Conservation (phyloP, 2,329 filamentous ascomycete genomes). For the Tolypocladium cylindrosporum region DNA sequence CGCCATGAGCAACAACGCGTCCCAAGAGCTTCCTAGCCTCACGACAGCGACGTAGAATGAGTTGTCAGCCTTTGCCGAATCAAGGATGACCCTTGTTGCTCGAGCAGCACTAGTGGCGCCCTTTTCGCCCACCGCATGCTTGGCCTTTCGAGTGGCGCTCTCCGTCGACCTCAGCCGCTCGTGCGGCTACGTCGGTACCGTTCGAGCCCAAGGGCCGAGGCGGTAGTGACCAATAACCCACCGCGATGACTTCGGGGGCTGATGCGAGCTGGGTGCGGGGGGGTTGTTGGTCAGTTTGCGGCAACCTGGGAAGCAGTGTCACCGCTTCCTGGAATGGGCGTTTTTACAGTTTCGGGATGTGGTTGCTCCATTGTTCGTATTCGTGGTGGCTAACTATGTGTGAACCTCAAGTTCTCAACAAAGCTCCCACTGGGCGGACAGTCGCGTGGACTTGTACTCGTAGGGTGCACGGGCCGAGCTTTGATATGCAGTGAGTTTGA, state of each 20-base stretch:
- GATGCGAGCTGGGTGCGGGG: not conserved
- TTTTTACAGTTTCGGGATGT: not conserved
- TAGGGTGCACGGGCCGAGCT: too few species aligned
- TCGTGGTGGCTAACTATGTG: not conserved
- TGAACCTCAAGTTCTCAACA: not conserved
- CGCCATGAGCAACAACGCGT: not conserved
- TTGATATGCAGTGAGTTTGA: not conserved
- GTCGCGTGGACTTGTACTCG: not conserved
- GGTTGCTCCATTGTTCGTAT: not conserved
- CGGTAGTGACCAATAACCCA: not conserved
- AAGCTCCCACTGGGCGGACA: not conserved
- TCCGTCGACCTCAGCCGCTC: not conserved
- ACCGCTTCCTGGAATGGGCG: not conserved
- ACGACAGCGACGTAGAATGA: not conserved
- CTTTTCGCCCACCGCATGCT: not conserved
- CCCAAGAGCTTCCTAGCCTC: not conserved
- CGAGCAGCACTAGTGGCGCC: not conserved
- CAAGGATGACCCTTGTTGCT: not conserved
- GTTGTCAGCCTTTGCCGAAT: not conserved
- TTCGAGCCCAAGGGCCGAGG: not conserved
- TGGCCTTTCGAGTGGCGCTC: not conserved
- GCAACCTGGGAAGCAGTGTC: not conserved
- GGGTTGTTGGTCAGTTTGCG: not conserved
- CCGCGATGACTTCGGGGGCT: not conserved
- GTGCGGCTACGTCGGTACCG: not conserved